A percentile compares a stretch with the other conserved stretches of the same genome.
Conservation (phyloP, 2,329 filamentous ascomycete genomes). For the Nigrograna mackinnonii region DNA sequence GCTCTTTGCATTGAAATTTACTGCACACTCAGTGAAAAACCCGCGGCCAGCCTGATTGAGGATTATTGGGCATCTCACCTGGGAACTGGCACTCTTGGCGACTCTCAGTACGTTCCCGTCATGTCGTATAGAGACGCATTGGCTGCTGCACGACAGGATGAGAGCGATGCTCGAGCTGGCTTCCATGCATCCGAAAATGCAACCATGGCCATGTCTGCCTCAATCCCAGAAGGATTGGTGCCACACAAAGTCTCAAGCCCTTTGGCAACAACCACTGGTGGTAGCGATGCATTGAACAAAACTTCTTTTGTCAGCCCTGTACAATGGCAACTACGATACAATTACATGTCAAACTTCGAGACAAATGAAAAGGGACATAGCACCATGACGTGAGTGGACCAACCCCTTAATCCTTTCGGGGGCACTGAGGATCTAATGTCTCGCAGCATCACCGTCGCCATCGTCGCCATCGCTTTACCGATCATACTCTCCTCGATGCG, state of each 20-base stretch:
- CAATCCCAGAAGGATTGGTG: background rate
- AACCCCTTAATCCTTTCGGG: conserved; percentile 44
- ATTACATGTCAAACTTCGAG: conserved; percentile 12
- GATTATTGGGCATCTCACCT: background rate
- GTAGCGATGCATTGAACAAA: conserved; percentile 5
- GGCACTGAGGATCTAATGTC: conserved; percentile 10
- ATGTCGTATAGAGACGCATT: background rate
- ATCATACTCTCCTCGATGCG: background rate
- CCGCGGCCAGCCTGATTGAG: background rate
- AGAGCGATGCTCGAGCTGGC: too few relatives aligned
- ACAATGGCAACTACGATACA: conserved; percentile 11
- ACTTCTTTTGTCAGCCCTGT: conserved; percentile 8
- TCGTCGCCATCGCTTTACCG: background rate
- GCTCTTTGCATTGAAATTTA: background rate
- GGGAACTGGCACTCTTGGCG: background rate
- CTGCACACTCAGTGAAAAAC: background rate
- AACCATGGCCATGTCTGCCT: background rate
- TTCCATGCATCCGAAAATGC: too few relatives aligned
- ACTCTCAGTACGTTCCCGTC: background rate
- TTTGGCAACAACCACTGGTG: conserved; percentile 3
- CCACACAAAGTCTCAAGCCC: conserved; percentile 4
- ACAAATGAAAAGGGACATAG: conserved; percentile 12
- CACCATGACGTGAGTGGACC: conserved; percentile 28
- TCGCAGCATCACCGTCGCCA: background rate
- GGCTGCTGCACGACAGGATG: background rate